Evolutionary conservation across 768 basidiomycete genomes (phyloP), one percentile per base, ranked within the genome.

Genomic region (Lanmaoa pseudosensibilis): DNA sequence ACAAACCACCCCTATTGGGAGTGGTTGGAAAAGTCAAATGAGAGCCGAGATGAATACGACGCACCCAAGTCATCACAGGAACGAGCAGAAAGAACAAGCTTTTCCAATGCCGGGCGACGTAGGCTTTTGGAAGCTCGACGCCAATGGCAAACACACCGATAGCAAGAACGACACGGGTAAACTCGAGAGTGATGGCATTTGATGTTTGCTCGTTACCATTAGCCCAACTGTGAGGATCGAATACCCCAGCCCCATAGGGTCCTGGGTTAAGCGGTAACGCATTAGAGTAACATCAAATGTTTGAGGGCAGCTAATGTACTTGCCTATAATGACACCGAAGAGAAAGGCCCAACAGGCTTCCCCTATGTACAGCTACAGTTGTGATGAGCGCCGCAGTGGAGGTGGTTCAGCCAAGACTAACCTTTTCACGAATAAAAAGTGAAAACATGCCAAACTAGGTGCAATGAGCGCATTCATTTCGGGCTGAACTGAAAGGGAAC

Each of bases 91-190:
- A 93, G 50, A 89, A 80, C 4, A 99, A 67, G 61, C 92, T 93
- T 66, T 82, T 87, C 94, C 94, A 97, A 67, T 98, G 97, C n/a
- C 84, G 81, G 21, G 79, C 77, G 83, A 98, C 90, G 74, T 98
- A 99, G 5, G 91, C 91, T 75, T 94, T 94, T 23, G 97, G 97
- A 69, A 98, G 78, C 69, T 99, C 97, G 23, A 98, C 97, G 16
- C 97, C 97, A 52, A 99, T 92, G 9, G 96, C 96, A 70, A 99
- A 99, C 0, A 99, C 96, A 19, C 94, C 94, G 52, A 98, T 90
- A 16, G 96, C 97, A 33, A 99, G 84, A 44, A 98, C 90, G 54
- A 98, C 86, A 16, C 97, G 83, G 10, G 92, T 94, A 54, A 85
- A 66, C 73, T 99, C 97, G 56, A 99, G 80, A 2, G 93, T 95